Evolutionary conservation across 257 asterid genomes (phyloP), one percentile per base, ranked within the genome.

Genomic region (Penstemon eatonii): DNA sequence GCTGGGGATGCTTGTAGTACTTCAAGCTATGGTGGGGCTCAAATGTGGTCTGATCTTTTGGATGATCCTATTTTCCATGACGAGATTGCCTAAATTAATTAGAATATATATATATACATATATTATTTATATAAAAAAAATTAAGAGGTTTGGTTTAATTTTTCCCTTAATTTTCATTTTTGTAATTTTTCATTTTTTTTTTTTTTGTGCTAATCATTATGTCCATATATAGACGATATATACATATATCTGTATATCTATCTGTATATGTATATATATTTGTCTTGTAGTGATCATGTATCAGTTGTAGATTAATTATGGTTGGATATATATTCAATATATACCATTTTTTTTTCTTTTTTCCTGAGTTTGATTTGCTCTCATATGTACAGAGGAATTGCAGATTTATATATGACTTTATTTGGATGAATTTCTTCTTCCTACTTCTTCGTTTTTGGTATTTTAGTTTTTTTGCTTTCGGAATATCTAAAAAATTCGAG

Each of bases 31-130:
- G 90, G 74, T 44, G 92, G 82, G 42, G 72, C 80, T 64, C 81
- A 81, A n/a, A 67, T 83, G 71, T 90, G 97, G 96, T 81, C 95
- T 25, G 95, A 87, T 0, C 79, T 83, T 42, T 73, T 88, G 68
- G 94, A 86, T 40, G 91, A 86, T 68, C 84, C 95, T 44, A 73
- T 90, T 3, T 88, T 88, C 68, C 83, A 76, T 58, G 33, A 25
- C 2, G 90, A 80, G 68, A 77, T 85, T 78, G 77, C 78, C 53
- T 82, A 79, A 70, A 37, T 37, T 56, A 36, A 43, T 13, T 40
- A 18, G 58, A 37, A 15, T 15, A 15, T 15, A 15, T 15, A 13
- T 46, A 50, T 12, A 49, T 46, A 10, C 9, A 40, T 44, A 38
- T 46, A 11, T 9, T 25, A 63, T 46, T 62, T n/a, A 4, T 42